phyloP scores from a whole-genome alignment of 1,139 yeast genomes.

The Saccharomycopsis crataegensis region DNA sequence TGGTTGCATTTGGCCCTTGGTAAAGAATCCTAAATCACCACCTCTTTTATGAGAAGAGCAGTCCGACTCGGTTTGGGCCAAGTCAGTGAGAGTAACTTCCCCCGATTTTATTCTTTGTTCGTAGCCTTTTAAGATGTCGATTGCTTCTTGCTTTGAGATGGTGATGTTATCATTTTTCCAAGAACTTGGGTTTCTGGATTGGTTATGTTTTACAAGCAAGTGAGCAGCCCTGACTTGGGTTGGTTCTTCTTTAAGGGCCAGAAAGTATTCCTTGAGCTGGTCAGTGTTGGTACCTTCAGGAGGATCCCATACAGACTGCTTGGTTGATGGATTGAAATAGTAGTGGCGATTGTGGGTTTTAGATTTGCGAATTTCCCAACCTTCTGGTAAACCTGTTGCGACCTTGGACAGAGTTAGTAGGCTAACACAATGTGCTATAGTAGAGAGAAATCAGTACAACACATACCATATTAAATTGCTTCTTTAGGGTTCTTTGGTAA shows the following conservation, averaged over 20 bases:
- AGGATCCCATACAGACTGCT: slow-evolving; percentile 84
- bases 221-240: slow-evolving; percentile 65
- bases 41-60: slow-evolving; percentile 81
- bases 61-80: slow-evolving; percentile 82
- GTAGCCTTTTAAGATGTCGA: slow-evolving; percentile 50
- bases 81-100: slow-evolving; percentile 57
- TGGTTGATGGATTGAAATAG: slow-evolving; percentile 61
- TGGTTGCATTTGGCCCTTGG: slow-evolving; percentile 92
- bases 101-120: slow-evolving; percentile 61
- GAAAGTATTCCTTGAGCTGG: slow-evolving; percentile 50
- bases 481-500: not conserved
- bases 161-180: slow-evolving; percentile 81
- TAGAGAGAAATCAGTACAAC: not conserved
- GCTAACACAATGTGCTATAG: not conserved
- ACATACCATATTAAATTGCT: not conserved
- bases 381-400: slow-evolving; percentile 67
- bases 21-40: slow-evolving; percentile 89
- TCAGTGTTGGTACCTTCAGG: slow-evolving; percentile 75
- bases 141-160: slow-evolving; percentile 77
- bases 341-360: slow-evolving; percentile 81
- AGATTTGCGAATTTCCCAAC: slow-evolving; percentile 79
- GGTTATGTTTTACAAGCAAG: slow-evolving; percentile 72
- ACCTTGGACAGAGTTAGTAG: not conserved
- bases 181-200: slow-evolving; percentile 82
- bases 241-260: slow-evolving; percentile 39